A percentile compares a stretch with the other conserved stretches of the same genome.
phyloP scores from a whole-genome alignment of 768 basidiomycete species.

The Pulveroboletus frians region DNA sequence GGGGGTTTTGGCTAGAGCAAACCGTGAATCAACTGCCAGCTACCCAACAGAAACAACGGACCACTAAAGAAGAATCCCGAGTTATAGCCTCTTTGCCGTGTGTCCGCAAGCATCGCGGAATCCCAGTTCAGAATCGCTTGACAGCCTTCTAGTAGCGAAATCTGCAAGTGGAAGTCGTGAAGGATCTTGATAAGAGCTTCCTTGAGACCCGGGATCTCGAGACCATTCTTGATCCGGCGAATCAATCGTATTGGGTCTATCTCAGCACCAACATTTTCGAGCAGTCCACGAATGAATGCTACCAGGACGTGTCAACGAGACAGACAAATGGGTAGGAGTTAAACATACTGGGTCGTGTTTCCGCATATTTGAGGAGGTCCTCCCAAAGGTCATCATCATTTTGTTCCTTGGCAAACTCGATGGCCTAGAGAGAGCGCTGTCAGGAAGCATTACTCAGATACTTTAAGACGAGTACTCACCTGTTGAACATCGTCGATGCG shows the following conservation, averaged over 20 bases:
- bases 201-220: conserved; percentile 94
- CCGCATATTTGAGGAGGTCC: conserved; percentile 89
- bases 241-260: conserved; percentile 94
- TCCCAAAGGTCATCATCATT: conserved; percentile 98
- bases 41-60: conserved; percentile 33
- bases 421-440: conserved; percentile 52
- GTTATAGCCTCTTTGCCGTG: conserved; percentile 70
- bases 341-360: conserved; percentile 76
- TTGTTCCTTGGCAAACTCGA: conserved; percentile 97
- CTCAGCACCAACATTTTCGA: conserved; percentile 95
- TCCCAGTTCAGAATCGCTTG: conserved; percentile 83
- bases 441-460: not conserved
- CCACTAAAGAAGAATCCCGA: conserved; percentile 74
- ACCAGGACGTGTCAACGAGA: not conserved
- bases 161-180: conserved; percentile 93
- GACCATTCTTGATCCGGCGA: conserved; percentile 89
- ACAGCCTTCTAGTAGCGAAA: conserved; percentile 89
- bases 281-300: conserved; percentile 91
- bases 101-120: conserved; percentile 62
- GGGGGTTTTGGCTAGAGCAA: conserved; percentile 45
- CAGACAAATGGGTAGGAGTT: not conserved
- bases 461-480: conserved; percentile 37
- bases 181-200: conserved; percentile 94
- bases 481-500: conserved; percentile 87
- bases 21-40: not conserved